Conservation (phyloP, 139 green algal species). For the Micractinium conductrix region DNA sequence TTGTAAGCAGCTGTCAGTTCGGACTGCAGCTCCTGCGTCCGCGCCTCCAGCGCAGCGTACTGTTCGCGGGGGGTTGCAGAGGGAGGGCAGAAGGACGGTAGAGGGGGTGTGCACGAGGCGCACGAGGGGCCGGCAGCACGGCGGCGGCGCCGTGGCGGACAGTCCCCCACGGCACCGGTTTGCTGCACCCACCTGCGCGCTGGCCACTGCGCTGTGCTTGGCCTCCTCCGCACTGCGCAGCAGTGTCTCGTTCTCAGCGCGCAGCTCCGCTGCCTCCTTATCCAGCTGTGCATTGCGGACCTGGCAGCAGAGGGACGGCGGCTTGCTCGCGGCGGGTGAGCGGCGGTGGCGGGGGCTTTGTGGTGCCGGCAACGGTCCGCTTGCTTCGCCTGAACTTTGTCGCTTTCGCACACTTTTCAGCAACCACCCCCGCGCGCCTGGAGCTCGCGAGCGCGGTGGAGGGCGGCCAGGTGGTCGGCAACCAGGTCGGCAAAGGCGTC, state of each 20-base stretch:
- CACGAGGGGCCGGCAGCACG: background rate
- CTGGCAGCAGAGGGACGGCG: no score
- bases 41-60: constrained; percentile 34
- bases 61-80: background rate
- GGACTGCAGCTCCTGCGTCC: constrained; percentile 40
- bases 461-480: constrained; percentile 48
- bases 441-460: constrained; percentile 58
- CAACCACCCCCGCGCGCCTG: constrained; percentile 28
- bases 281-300: constrained; percentile 76
- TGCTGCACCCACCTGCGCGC: constrained; percentile 29
- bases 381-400: no score
- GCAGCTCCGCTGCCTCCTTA: constrained; percentile 78
- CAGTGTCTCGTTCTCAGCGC: constrained; percentile 64
- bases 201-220: constrained; percentile 18
- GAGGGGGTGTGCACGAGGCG: background rate
- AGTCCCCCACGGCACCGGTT: background rate
- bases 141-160: background rate
- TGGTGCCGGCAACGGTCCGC: no score
- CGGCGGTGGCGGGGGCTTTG: no score
- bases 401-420: no score
- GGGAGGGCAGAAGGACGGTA: background rate
- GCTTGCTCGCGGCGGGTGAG: no score
- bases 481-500: constrained; percentile 54
- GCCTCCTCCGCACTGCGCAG: constrained; percentile 33
- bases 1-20: constrained; percentile 59